A percentile compares a stretch with the other conserved stretches of the same genome.
Conservation (phyloP, 164 flowering plant species). For the Dillenia turbinata region DNA sequence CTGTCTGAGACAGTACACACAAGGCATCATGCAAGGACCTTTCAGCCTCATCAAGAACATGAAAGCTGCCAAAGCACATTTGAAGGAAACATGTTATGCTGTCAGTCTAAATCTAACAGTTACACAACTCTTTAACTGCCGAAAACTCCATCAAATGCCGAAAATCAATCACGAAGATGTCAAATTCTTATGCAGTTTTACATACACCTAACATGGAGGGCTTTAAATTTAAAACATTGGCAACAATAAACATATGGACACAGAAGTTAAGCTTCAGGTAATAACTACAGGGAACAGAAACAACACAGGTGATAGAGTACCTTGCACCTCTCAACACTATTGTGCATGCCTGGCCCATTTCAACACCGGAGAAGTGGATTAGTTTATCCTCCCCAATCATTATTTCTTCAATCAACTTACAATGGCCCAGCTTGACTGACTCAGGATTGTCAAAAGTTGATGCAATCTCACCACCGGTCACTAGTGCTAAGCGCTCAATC, state of each 20-base stretch:
- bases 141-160: too few relatives aligned
- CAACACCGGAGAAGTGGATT: slow-evolving; percentile 97
- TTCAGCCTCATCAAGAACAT: slow-evolving; percentile 96
- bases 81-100: too few relatives aligned
- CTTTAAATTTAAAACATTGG: too few relatives aligned
- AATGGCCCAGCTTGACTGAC: slow-evolving; percentile 94
- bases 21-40: slow-evolving; percentile 96
- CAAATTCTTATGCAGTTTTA: too few relatives aligned
- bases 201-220: too few relatives aligned
- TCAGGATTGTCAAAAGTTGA: slow-evolving; percentile 99
- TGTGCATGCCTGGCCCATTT: slow-evolving; percentile 98
- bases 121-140: too few relatives aligned
- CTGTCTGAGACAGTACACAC: slow-evolving; percentile 96
- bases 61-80: slow-evolving; percentile 47
- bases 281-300: too few relatives aligned
- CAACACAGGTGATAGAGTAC: slow-evolving; percentile 22
- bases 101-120: too few relatives aligned
- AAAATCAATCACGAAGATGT: background rate
- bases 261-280: too few relatives aligned
- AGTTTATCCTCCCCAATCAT: slow-evolving; percentile 98
- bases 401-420: slow-evolving; percentile 96
- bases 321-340: slow-evolving; percentile 98
- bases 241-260: too few relatives aligned
- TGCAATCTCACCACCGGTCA: slow-evolving; percentile 99
- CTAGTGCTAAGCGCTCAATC: slow-evolving; percentile 89